Conservation (phyloP, 768 basidiomycete genomes). For the Boletus subparvulus region DNA sequence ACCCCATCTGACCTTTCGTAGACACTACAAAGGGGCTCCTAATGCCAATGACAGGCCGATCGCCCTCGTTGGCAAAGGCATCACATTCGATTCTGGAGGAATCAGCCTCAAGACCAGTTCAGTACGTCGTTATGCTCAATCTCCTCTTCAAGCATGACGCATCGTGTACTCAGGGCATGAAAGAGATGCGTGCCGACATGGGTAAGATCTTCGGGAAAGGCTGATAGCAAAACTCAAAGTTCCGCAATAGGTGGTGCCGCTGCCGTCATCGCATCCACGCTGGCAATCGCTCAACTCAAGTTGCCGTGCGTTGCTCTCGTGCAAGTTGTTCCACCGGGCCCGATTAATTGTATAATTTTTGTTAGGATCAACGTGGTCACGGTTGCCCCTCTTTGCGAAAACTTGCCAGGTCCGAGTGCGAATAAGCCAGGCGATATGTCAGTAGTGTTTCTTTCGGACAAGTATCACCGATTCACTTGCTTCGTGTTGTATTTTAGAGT, state of each 20-base stretch:
- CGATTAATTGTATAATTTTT: neutral
- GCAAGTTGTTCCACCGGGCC: neutral
- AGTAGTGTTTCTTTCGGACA: slow-evolving; percentile 17
- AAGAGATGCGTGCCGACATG: slow-evolving; percentile 86
- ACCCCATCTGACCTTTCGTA: slow-evolving; percentile 25
- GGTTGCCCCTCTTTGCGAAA: slow-evolving; percentile 71
- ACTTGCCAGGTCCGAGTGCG: slow-evolving; percentile 71
- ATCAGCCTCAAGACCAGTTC: slow-evolving; percentile 79
- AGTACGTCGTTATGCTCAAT: slow-evolving; percentile 38
- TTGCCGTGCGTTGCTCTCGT: slow-evolving; percentile 59
- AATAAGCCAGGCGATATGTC: slow-evolving; percentile 78
- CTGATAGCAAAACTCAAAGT: neutral
- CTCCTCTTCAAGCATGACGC: neutral
- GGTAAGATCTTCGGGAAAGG: slow-evolving; percentile 41
- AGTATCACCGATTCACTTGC: neutral
- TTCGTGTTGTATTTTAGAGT: slow-evolving; percentile 42
- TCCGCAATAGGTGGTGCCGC: slow-evolving; percentile 66
- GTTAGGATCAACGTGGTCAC: slow-evolving; percentile 72
- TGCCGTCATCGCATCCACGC: slow-evolving; percentile 56
- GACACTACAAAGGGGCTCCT: slow-evolving; percentile 79
- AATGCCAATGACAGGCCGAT: slow-evolving; percentile 57
- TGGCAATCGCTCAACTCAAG: slow-evolving; percentile 78
- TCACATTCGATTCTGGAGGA: slow-evolving; percentile 88
- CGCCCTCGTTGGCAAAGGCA: slow-evolving; percentile 83
- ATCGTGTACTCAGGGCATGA: slow-evolving; percentile 60